These are phyloP conservation scores for Eragrostis tef DNA, from an alignment of 202 grass and related monocot genomes.

Conservation along the genomic window DNA sequence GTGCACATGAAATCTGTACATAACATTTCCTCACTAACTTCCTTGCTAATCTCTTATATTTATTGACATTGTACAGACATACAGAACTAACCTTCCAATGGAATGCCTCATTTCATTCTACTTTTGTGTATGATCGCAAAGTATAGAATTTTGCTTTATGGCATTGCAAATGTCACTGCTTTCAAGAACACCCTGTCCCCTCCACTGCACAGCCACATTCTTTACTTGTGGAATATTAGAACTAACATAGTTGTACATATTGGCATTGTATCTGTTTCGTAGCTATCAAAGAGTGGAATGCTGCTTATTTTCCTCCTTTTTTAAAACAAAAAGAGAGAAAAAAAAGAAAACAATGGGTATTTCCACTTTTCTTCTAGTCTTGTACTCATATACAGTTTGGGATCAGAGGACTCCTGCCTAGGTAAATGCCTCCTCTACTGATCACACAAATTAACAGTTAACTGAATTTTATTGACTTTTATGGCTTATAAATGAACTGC, in stretches of 20 bases:
- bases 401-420: no score
- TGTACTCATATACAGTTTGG: no score
- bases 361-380: slow-evolving; percentile 12
- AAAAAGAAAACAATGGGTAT: no score
- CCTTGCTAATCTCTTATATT: slow-evolving; percentile 44
- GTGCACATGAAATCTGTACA: slow-evolving; percentile 57
- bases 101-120: slow-evolving; percentile 50
- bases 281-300: background rate
- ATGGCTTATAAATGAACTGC: slow-evolving; percentile 22
- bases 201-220: background rate
- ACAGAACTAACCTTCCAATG: slow-evolving; percentile 57
- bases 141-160: background rate
- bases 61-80: slow-evolving; percentile 52
- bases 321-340: no score
- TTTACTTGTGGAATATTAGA: slow-evolving; percentile 8
- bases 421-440: background rate
- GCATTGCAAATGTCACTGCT: background rate
- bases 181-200: background rate
- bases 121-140: slow-evolving; percentile 22
- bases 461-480: slow-evolving; percentile 23
- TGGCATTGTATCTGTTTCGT: background rate
- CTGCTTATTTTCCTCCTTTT: no score
- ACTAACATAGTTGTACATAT: background rate
- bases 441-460: slow-evolving; percentile 21
- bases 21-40: slow-evolving; percentile 60